A percentile compares a stretch with the other conserved stretches of the same genome.
phyloP scores from a whole-genome alignment of 176 grass and related monocot species.

The Cenchrus fungigraminus region DNA sequence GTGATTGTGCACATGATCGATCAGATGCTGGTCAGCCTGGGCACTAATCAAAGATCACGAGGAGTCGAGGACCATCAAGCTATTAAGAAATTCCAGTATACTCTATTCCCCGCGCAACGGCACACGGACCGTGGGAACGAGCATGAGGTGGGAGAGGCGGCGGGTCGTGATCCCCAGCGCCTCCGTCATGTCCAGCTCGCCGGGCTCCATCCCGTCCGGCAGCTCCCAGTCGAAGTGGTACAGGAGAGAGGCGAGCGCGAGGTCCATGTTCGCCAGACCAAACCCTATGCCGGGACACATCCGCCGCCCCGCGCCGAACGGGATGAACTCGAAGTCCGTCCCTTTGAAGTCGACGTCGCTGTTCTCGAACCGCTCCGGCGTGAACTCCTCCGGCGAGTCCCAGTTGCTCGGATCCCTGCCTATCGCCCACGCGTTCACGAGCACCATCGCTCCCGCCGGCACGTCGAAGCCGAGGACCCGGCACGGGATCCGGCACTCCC shows the following conservation, averaged over 20 bases:
- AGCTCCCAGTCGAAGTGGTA: constrained; percentile 23
- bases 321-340: constrained; percentile 37
- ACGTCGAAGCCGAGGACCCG: constrained; percentile 11
- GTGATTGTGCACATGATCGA: not conserved
- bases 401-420: constrained; percentile 32
- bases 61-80: not conserved
- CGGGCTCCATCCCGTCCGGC: not conserved
- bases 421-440: constrained; percentile 46
- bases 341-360: constrained; percentile 32
- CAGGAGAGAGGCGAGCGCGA: not conserved
- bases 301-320: constrained; percentile 5
- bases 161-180: not conserved
- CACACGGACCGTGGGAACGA: not conserved
- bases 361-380: constrained; percentile 38
- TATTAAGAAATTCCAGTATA: not conserved
- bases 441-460: constrained; percentile 4
- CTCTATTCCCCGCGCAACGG: not conserved
- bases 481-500: not conserved
- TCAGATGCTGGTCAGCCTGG: not conserved
- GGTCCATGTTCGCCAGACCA: constrained; percentile 29
- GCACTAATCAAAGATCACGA: too few species aligned
- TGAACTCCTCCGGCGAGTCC: constrained; percentile 42
- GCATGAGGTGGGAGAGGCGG: not conserved
- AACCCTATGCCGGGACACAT: constrained; percentile 28
- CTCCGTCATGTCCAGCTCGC: constrained; percentile 17